phyloP scores from a whole-genome alignment of 139 green algal species.

The Coccomyxa sp. region DNA sequence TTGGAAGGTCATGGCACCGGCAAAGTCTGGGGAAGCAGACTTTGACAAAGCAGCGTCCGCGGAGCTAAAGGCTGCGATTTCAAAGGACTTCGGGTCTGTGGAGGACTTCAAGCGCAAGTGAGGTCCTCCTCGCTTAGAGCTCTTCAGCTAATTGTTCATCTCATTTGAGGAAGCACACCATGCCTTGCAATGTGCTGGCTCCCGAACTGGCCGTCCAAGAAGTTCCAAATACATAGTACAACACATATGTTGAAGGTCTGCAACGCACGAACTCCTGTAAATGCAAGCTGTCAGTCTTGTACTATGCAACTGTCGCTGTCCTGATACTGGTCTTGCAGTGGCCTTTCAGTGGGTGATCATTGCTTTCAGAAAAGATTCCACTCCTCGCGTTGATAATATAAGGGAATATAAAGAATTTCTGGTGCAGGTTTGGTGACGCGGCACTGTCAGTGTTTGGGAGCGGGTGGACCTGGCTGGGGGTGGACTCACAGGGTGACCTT shows the following conservation, averaged over 20 bases:
- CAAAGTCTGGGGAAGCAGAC: conserved; percentile 11
- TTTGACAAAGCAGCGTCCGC: neutral
- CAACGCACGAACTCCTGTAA: neutral
- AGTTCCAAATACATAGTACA: neutral
- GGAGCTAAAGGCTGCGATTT: conserved; percentile 21
- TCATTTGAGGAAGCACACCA: neutral
- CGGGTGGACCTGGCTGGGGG: conserved; percentile 36
- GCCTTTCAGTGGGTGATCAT: neutral
- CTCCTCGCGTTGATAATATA: neutral
- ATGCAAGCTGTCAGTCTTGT: neutral
- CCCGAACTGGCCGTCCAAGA: neutral
- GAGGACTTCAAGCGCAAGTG: conserved; percentile 34
- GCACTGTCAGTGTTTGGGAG: conserved; percentile 43
- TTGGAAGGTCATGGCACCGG: conserved; percentile 35
- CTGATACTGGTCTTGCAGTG: neutral
- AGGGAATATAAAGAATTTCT: neutral
- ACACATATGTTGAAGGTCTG: neutral
- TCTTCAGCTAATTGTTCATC: neutral
- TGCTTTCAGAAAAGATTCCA: neutral
- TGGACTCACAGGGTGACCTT: conserved; percentile 13
- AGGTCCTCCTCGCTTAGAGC: neutral
- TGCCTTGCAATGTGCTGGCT: neutral
- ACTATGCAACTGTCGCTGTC: neutral
- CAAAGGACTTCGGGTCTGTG: conserved; percentile 46
- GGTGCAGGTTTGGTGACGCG: conserved; percentile 13